Percentiles rank a stretch among this genome's conserved stretches.
Evolutionary conservation across 2,329 filamentous ascomycete species (phyloP).

Genomic region (Penicillium nordicum): DNA sequence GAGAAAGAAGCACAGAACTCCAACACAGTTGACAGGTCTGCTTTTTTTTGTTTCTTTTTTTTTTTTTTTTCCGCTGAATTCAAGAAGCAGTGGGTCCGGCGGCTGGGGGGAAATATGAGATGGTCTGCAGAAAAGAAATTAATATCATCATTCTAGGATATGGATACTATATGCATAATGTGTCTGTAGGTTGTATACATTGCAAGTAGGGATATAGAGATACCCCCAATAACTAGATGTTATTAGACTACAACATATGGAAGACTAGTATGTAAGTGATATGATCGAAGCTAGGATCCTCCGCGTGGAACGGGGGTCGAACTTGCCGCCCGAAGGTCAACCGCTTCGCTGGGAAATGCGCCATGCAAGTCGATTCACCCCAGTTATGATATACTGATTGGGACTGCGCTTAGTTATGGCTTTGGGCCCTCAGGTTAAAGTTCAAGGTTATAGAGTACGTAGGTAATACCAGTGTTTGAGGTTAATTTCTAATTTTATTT

Average conservation of each 20-base stretch:
- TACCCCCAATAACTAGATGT: neutral
- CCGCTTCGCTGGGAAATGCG: constrained; percentile 8
- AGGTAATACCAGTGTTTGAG: neutral
- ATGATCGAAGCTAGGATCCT: constrained; percentile 12
- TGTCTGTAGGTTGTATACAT: neutral
- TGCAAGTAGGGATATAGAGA: neutral
- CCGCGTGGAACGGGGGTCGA: constrained; percentile 13
- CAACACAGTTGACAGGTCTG: constrained; percentile 30
- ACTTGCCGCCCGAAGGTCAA: constrained; percentile 13
- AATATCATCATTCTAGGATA: neutral
- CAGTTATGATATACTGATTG: neutral
- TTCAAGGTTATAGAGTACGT: neutral
- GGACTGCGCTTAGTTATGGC: neutral
- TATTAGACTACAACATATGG: neutral
- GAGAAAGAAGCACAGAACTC: neutral
- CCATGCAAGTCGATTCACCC: constrained; percentile 3
- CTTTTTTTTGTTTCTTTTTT: constrained; percentile 15
- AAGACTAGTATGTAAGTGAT: neutral
- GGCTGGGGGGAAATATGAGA: constrained; percentile 6
- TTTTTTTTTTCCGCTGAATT: constrained; percentile 5
- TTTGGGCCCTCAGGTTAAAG: neutral
- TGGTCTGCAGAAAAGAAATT: neutral
- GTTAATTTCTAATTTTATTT: neutral
- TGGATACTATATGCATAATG: neutral
- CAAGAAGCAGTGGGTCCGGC: constrained; percentile 4